Base-by-base conservation (phyloP, 768 basidiomycete genomes). In the Auricularia cornea region DNA sequence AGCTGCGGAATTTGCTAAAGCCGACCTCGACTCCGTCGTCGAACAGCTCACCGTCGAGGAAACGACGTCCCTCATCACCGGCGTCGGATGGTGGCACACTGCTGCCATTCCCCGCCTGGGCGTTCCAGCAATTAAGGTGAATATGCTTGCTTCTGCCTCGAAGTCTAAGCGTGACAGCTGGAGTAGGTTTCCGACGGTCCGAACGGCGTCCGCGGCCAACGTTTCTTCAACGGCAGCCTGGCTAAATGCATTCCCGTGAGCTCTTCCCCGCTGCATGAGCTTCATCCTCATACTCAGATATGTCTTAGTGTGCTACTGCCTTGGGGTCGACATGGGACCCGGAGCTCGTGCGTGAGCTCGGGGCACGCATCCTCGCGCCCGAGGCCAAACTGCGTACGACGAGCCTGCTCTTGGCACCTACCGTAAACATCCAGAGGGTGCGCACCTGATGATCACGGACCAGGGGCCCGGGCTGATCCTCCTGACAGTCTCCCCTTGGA, bases 41-140 rank as follows among this genome's bases (percentile, higher is more conserved):
- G 72, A 75, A 60, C 77, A 80, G 66, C 78, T 88, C 62, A 81
- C 78, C 56, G 78, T 78, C 4, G 83, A 86, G 28, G 87, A 88
- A 75, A 88, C 87, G 72, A 83, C 87, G 61, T 71, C 79, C 3
- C 77, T 89, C 20, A 78, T 87, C 3, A 80, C 84, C 30, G 86
- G 83, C 16, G 85, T 84, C 6, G 84, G 86, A 67, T 87, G 85
- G 84, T 88, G 88, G 87, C 87, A 86, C 68, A 87, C 86, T 18
- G 78, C 77, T 38, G 66, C 81, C 20, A 78, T 89, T 62, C 74
- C 78, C 12, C 78, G 86, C 28, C 78, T 88, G 20, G 77, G 76
- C n/a, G 83, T 89, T 60, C 88, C 87, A 4, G 78, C 83, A 31
- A 77, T 89, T 67, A 82, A 87, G 29, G 87, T 90, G 81, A 86